Percentiles rank a stretch among this genome's conserved stretches.
phyloP scores from a whole-genome alignment of 805 yeast species.

The Tetrapisispora pingtungensis region DNA sequence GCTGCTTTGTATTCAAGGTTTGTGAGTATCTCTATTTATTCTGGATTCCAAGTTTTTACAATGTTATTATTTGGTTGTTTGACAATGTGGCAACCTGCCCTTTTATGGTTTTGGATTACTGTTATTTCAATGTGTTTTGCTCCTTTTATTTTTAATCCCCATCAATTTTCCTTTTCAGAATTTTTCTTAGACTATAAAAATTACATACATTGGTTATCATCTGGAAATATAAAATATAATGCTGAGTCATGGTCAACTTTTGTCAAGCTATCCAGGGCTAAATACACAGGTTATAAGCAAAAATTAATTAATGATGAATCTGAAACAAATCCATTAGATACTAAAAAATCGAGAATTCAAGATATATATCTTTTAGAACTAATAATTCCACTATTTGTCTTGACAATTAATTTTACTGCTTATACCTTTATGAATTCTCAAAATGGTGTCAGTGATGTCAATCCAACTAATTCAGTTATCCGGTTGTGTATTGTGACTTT shows the following conservation, averaged over 20 bases:
- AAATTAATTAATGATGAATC: slow-evolving; percentile 55
- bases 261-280: slow-evolving; percentile 69
- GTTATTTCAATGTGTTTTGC: slow-evolving; percentile 55
- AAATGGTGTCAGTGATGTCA: slow-evolving; percentile 56
- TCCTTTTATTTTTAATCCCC: slow-evolving; percentile 70
- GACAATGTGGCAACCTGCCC: slow-evolving; percentile 72
- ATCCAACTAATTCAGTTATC: slow-evolving; percentile 46
- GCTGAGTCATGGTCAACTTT: slow-evolving; percentile 72
- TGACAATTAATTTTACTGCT: slow-evolving; percentile 60
- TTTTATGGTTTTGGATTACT: slow-evolving; percentile 68
- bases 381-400: slow-evolving; percentile 57
- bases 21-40: slow-evolving; percentile 64
- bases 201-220: slow-evolving; percentile 63
- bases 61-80: slow-evolving; percentile 66
- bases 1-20: slow-evolving; percentile 63
- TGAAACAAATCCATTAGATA: slow-evolving; percentile 54
- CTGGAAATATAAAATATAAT: slow-evolving; percentile 64
- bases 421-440: slow-evolving; percentile 78
- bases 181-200: slow-evolving; percentile 60
- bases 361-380: slow-evolving; percentile 76
- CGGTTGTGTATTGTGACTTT: slow-evolving; percentile 47
- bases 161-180: slow-evolving; percentile 60
- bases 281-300: slow-evolving; percentile 85
- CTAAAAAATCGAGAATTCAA: slow-evolving; percentile 65
- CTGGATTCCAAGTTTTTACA: slow-evolving; percentile 61